Base-by-base conservation (phyloP, 768 basidiomycete species). In the Boletales sp. region DNA sequence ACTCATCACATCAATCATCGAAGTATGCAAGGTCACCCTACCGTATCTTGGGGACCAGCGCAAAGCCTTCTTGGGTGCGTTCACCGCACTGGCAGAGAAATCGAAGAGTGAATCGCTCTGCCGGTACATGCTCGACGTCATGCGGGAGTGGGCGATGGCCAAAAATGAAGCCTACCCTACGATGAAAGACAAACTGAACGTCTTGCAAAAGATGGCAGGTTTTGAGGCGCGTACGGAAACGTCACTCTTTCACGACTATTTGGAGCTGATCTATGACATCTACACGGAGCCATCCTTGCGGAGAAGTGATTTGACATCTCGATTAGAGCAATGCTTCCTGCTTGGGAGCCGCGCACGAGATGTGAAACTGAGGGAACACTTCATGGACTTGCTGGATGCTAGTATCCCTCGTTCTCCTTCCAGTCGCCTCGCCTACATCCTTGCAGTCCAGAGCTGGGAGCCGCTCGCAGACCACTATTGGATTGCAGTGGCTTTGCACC, bases 391-490 rank as follows among this genome's bases (percentile, higher is more conserved):
- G 38, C 74, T 98, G 54, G 94, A 98, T 59, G 75, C 83, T 59
- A 94, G 87, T 62, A 81, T 97, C 43, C 90, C 94, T 30, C 82
- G 87, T 31, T 86, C 87, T 2, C 76, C 97, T 11, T 81, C 82
- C 50, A 84, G 79, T 51, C 87, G 97, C 24, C 68, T 99, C 41
- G 86, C 87, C 36, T 97, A 94, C 66, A 83, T 98, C 55, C 74
- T 95, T 35, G 93, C 89, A 21, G 87, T 94, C 14, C 95, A 98
- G 68, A 92, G 78, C 59, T 99, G 97, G 97, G 97, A 98, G 49
- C 81, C 86, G 2, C 70, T 99, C 17, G 83, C 90, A 3, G 93
- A 95, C 52, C 82, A 89, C 47, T 92, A 97, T 60, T 99, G 97
- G 97, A 86, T 94, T 31, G 86, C 89, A 56, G 78, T 98, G 17